Percentiles rank a stretch among this genome's conserved stretches.
Evolutionary conservation across 2,329 filamentous ascomycete genomes (phyloP).

Genomic region (Boeremia exigua): DNA sequence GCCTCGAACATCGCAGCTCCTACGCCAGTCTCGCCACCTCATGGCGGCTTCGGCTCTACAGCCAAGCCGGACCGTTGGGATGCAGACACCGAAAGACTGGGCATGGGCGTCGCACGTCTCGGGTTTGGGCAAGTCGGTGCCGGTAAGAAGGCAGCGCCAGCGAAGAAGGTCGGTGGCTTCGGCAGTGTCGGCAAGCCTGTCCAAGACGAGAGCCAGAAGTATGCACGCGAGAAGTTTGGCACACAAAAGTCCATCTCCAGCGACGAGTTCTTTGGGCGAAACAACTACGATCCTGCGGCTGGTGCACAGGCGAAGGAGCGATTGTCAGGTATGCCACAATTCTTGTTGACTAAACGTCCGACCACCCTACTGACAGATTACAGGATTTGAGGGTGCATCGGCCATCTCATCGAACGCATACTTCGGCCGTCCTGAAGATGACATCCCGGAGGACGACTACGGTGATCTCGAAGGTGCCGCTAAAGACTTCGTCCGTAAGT

Average conservation of each 20-base stretch:
- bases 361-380: conserved; percentile 8
- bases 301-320: conserved; percentile 86
- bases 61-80: conserved; percentile 61
- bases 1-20: conserved; percentile 72
- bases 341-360: not conserved
- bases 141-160: conserved; percentile 60
- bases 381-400: conserved; percentile 87
- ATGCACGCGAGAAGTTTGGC: conserved; percentile 88
- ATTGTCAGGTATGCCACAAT: conserved; percentile 61
- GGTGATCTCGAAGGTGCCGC: conserved; percentile 91
- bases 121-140: conserved; percentile 87
- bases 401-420: conserved; percentile 96
- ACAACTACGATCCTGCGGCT: conserved; percentile 78
- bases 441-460: conserved; percentile 73
- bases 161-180: conserved; percentile 87
- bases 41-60: conserved; percentile 68
- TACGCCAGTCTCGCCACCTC: conserved; percentile 73
- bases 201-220: conserved; percentile 76
- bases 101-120: conserved; percentile 84
- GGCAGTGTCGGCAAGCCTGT: conserved; percentile 80
- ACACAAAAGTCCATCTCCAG: conserved; percentile 94
- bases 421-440: conserved; percentile 91
- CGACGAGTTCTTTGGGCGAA: conserved; percentile 97
- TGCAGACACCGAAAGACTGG: conserved; percentile 84
- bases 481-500: conserved; percentile 94